Evolutionary conservation across 768 basidiomycete genomes (phyloP).

Genomic region (Mycena polygramma): DNA sequence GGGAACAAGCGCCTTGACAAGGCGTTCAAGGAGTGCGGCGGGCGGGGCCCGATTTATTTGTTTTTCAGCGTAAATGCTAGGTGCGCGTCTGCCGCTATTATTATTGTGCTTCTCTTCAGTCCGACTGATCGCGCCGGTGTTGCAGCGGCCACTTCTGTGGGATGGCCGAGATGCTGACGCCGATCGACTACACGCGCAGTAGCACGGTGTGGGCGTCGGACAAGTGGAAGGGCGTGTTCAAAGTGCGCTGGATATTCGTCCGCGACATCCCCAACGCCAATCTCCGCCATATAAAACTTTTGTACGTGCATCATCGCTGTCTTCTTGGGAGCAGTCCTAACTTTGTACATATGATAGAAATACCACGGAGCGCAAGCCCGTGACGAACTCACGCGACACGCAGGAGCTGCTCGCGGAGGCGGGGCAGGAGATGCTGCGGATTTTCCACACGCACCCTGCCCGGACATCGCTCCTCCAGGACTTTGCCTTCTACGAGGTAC

Average conservation of each 20-base stretch:
- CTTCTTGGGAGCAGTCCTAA: background rate
- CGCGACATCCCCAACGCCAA: slow-evolving; percentile 94
- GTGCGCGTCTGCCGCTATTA: slow-evolving; percentile 45
- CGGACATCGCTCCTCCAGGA: slow-evolving; percentile 95
- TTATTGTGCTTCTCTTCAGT: no score
- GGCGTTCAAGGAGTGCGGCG: slow-evolving; percentile 95
- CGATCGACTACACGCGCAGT: slow-evolving; percentile 94
- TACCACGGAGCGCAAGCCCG: slow-evolving; percentile 97
- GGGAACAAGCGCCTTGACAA: slow-evolving; percentile 98
- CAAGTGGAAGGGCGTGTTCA: slow-evolving; percentile 99
- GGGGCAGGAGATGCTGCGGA: slow-evolving; percentile 95
- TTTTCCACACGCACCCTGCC: slow-evolving; percentile 94
- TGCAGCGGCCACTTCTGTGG: slow-evolving; percentile 96
- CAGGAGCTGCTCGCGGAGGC: slow-evolving; percentile 97
- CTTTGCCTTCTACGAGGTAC: slow-evolving; percentile 91
- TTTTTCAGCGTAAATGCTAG: slow-evolving; percentile 99
- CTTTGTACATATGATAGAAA: slow-evolving; percentile 71
- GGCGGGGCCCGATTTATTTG: slow-evolving; percentile 94
- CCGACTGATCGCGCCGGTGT: slow-evolving; percentile 14
- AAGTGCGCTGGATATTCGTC: slow-evolving; percentile 98
- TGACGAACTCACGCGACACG: slow-evolving; percentile 98
- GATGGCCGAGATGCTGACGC: slow-evolving; percentile 98
- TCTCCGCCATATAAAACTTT: slow-evolving; percentile 82
- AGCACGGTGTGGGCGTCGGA: slow-evolving; percentile 99
- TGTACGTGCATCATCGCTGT: background rate